A percentile compares a stretch with the other conserved stretches of the same genome.
These are phyloP conservation scores for Paramecium sexaurelia DNA, from an alignment of 73 alveolate genomes.

Conservation along the genomic window DNA sequence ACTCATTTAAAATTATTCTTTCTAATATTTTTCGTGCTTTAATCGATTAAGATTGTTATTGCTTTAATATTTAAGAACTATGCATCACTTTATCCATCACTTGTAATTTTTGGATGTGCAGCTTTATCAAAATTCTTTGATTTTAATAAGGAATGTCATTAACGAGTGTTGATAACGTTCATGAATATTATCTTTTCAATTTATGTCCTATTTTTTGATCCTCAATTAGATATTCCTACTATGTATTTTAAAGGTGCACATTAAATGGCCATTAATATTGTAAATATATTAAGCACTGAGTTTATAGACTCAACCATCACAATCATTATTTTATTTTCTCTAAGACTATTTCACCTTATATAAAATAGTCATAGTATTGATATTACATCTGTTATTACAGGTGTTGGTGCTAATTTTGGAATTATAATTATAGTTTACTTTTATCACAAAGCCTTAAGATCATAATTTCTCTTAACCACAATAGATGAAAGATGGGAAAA, in stretches of 20 bases:
- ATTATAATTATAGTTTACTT: background rate
- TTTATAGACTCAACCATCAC: background rate
- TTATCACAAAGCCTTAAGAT: background rate
- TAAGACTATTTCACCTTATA: background rate
- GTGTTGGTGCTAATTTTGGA: background rate
- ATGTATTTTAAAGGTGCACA: background rate
- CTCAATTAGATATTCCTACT: background rate
- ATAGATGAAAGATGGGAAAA: slow-evolving; percentile 3
- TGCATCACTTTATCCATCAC: background rate
- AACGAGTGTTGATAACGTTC: background rate
- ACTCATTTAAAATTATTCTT: background rate
- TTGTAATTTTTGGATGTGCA: background rate
- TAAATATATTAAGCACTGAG: background rate
- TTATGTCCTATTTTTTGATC: background rate
- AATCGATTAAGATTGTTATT: background rate
- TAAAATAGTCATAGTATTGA: background rate
- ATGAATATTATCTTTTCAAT: background rate
- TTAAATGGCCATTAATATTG: background rate
- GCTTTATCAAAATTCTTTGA: background rate
- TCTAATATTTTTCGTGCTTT: background rate
- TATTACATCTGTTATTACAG: background rate
- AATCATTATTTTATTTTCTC: background rate
- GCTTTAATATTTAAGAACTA: background rate
- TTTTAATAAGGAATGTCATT: background rate
- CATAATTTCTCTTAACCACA: background rate